Conservation (phyloP, 768 basidiomycete genomes). For the Leccinellum rugosiceps region DNA sequence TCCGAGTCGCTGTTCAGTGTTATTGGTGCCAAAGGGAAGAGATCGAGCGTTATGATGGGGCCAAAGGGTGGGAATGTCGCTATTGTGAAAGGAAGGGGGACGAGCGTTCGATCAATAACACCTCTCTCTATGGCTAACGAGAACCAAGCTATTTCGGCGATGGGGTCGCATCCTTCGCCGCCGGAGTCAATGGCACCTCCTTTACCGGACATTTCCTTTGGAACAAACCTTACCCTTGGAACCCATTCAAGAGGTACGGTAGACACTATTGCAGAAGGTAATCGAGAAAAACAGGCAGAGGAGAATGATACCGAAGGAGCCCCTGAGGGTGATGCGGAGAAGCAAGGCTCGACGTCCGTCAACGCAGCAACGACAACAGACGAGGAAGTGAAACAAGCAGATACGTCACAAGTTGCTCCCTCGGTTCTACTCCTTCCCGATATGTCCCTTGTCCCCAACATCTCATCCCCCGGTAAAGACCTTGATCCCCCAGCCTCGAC, state of each 20-base stretch:
- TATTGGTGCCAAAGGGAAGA: conserved; percentile 34
- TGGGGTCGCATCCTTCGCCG: conserved; percentile 2
- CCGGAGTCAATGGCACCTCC: conserved; percentile 6
- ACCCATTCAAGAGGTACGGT: conserved; percentile 6
- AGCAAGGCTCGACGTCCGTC: neutral
- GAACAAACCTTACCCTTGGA: conserved; percentile 18
- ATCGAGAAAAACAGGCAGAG: conserved; percentile 5
- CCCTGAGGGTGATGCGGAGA: neutral
- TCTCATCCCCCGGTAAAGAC: conserved; percentile 10
- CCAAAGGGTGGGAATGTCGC: neutral
- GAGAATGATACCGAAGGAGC: neutral
- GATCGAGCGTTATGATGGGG: conserved; percentile 7
- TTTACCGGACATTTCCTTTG: conserved; percentile 19
- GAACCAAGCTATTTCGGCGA: neutral
- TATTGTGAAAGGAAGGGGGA: conserved; percentile 13
- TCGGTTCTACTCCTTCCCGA: conserved; percentile 13
- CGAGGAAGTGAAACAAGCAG: neutral
- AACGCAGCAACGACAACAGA: neutral
- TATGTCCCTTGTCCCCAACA: conserved; percentile 7
- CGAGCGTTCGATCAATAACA: conserved; percentile 16
- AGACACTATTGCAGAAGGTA: conserved; percentile 8
- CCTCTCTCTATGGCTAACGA: neutral
- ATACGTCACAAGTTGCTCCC: neutral
- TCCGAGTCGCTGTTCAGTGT: conserved; percentile 52
- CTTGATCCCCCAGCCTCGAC: conserved; percentile 3